Percentiles rank a stretch among this genome's conserved stretches.
These are phyloP conservation scores for Sporothrix mexicana DNA, from an alignment of 2,329 filamentous ascomycete species.

Conservation along the genomic window DNA sequence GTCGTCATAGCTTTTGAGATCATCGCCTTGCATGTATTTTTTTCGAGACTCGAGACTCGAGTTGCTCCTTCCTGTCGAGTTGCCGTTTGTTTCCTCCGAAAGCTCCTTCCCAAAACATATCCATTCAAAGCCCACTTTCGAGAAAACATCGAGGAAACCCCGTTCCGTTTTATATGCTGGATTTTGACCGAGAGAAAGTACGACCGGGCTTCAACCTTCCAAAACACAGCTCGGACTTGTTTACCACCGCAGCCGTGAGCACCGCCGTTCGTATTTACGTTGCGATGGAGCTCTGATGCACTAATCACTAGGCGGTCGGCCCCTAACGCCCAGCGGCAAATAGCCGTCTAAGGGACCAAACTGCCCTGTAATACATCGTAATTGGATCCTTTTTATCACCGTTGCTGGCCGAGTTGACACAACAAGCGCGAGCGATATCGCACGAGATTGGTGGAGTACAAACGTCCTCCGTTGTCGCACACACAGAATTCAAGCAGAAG, in stretches of 20 bases:
- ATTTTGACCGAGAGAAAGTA: conserved; percentile 26
- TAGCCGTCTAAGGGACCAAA: neutral
- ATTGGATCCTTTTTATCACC: too few species aligned
- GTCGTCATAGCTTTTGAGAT: neutral
- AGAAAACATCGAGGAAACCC: neutral
- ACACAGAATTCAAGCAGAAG: neutral
- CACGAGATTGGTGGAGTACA: conserved; percentile 31
- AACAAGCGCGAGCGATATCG: conserved; percentile 34
- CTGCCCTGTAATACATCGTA: too few species aligned
- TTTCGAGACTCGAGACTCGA: neutral
- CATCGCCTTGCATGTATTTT: neutral
- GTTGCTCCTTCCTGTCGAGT: too few species aligned
- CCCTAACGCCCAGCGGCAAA: neutral
- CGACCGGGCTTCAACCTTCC: neutral
- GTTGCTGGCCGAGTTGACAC: too few species aligned
- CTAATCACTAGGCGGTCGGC: neutral
- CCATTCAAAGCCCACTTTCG: neutral
- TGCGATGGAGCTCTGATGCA: conserved; percentile 3
- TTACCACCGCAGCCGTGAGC: conserved; percentile 15
- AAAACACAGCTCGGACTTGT: conserved; percentile 14
- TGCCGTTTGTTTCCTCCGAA: neutral
- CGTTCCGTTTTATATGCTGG: conserved; percentile 10
- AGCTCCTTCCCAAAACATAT: neutral
- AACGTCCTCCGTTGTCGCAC: conserved; percentile 35
- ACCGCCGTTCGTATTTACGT: conserved; percentile 32